Conservation (phyloP, 208 protist species). For the Acanthamoeba lenticulata region DNA sequence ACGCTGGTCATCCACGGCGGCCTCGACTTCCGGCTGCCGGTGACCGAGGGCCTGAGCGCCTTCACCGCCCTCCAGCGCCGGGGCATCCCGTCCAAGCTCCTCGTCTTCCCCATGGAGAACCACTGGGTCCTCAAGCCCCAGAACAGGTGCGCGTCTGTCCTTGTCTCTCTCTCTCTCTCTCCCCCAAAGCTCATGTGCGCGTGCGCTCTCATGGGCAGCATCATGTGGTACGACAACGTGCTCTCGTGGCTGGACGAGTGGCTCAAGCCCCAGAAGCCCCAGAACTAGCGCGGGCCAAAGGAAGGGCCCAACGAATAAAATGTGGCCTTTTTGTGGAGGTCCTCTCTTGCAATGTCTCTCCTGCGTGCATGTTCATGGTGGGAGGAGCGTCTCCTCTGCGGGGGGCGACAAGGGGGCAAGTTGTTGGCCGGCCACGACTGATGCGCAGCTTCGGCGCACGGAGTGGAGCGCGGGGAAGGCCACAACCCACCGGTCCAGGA, state of each 20-base stretch:
- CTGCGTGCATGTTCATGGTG: no score
- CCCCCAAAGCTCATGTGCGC: background rate
- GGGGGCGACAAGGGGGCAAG: no score
- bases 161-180: background rate
- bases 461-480: background rate
- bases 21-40: slow-evolving; percentile 64
- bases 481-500: background rate
- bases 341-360: no score
- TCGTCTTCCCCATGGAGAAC: slow-evolving; percentile 74
- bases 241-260: slow-evolving; percentile 69
- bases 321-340: no score
- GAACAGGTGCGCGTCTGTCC: slow-evolving; percentile 51
- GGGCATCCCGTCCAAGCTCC: slow-evolving; percentile 68
- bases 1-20: slow-evolving; percentile 74
- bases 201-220: background rate
- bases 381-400: no score
- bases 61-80: slow-evolving; percentile 74
- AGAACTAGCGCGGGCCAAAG: no score
- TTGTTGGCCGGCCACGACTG: no score
- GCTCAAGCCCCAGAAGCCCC: slow-evolving; percentile 20
- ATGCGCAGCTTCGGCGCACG: background rate
- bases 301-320: no score
- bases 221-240: slow-evolving; percentile 74
- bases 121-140: slow-evolving; percentile 77
- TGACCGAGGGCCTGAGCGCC: slow-evolving; percentile 65